These are phyloP conservation scores for Populus hybrid DNA, from an alignment of 441 rosid species.

Conservation along the genomic window DNA sequence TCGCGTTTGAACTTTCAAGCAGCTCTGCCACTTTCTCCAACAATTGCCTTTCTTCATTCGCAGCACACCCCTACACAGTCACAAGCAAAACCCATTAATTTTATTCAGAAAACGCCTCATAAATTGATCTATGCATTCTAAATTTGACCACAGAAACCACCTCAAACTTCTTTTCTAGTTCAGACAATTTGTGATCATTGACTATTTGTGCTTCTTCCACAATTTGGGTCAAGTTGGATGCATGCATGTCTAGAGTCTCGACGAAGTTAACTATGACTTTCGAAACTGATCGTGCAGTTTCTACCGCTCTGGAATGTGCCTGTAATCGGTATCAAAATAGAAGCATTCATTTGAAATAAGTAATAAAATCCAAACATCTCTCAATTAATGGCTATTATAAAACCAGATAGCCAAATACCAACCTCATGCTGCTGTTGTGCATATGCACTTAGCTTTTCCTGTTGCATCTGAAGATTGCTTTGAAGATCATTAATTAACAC, in stretches of 20 bases:
- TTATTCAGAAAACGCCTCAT: background rate
- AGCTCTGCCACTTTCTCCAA: conserved; percentile 88
- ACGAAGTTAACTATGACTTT: conserved; percentile 73
- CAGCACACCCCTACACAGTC: conserved; percentile 62
- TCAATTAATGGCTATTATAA: background rate
- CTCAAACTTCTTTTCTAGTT: conserved; percentile 90
- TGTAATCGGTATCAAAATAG: conserved; percentile 28
- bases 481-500: conserved; percentile 80
- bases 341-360: background rate
- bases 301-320: conserved; percentile 89
- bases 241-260: conserved; percentile 67
- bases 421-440: conserved; percentile 91
- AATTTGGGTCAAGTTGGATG: conserved; percentile 60
- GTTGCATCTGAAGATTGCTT: conserved; percentile 73
- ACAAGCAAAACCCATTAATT: conserved; percentile 12
- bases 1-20: conserved; percentile 70
- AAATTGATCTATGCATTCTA: conserved; percentile 6
- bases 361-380: conserved; percentile 1
- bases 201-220: conserved; percentile 80
- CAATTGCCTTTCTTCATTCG: conserved; percentile 77
- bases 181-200: conserved; percentile 68
- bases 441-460: conserved; percentile 70
- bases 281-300: conserved; percentile 75
- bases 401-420: conserved; percentile 13
- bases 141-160: conserved; percentile 33